phyloP scores from a whole-genome alignment of 2,329 filamentous ascomycete genomes.

The Cadophora sp. region DNA sequence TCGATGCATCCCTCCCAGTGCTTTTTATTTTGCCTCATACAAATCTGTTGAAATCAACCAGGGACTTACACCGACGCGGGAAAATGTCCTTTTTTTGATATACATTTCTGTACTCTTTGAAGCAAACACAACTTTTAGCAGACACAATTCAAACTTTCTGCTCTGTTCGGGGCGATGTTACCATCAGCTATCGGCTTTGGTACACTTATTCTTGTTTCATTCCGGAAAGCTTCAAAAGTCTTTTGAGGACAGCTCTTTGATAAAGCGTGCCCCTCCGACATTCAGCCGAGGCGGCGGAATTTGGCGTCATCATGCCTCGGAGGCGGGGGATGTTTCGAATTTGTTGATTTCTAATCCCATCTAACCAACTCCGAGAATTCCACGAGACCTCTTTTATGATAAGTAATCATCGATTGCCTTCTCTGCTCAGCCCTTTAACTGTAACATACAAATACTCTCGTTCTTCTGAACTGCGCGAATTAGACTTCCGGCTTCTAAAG shows the following conservation, averaged over 20 bases:
- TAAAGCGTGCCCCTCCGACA: not conserved
- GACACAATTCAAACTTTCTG: not conserved
- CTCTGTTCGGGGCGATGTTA: not conserved
- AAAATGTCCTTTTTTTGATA: not conserved
- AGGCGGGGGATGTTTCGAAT: not conserved
- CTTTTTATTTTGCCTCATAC: not conserved
- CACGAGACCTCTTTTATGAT: conserved; percentile 20
- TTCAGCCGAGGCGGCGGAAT: not conserved
- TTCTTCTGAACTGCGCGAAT: not conserved
- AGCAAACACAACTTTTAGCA: not conserved
- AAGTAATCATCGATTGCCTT: conserved; percentile 30
- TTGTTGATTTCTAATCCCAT: conserved; percentile 35
- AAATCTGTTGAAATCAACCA: not conserved
- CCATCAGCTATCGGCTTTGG: not conserved
- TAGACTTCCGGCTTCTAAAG: not conserved
- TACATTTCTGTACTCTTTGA: not conserved
- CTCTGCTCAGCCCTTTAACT: not conserved
- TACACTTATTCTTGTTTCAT: too few relatives aligned
- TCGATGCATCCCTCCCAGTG: not conserved
- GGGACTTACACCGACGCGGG: too few relatives aligned
- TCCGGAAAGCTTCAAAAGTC: too few relatives aligned
- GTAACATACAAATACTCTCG: conserved; percentile 9
- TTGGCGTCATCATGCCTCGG: not conserved
- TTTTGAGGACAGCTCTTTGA: too few relatives aligned
- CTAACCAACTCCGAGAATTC: not conserved